Percentiles rank a stretch among this genome's conserved stretches.
Evolutionary conservation across 2,329 filamentous ascomycete species (phyloP).

Genomic region (Gaeumannomyces sp.): DNA sequence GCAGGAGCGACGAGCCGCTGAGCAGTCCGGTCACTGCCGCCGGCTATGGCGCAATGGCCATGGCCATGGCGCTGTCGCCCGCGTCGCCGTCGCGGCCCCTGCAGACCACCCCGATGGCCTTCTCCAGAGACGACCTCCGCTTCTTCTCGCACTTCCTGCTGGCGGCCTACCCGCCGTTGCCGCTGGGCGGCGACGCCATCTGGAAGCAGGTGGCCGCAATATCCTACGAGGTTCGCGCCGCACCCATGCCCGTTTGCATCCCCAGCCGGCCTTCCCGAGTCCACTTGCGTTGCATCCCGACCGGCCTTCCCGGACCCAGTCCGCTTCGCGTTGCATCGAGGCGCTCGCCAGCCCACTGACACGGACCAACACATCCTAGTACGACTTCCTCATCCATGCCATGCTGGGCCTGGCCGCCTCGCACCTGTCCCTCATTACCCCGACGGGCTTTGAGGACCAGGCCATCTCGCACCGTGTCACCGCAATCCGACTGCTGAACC

Average conservation of each 20-base stretch:
- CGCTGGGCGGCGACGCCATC: constrained; percentile 28
- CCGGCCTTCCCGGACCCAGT: too few relatives aligned
- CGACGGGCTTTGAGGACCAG: constrained; percentile 18
- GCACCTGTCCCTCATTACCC: constrained; percentile 26
- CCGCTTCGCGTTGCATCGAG: too few relatives aligned
- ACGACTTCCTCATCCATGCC: constrained; percentile 34
- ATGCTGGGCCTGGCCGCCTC: constrained; percentile 35
- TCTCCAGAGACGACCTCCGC: constrained; percentile 38
- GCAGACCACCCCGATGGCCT: constrained; percentile 20
- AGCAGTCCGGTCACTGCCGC: not conserved
- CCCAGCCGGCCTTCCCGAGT: too few relatives aligned
- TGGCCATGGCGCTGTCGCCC: constrained; percentile 17
- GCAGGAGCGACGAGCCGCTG: constrained; percentile 9
- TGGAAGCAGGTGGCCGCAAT: constrained; percentile 32
- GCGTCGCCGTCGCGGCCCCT: constrained; percentile 14
- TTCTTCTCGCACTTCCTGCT: constrained; percentile 49
- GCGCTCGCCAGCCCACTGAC: not conserved
- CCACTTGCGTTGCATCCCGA: not conserved
- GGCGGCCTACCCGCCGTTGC: constrained; percentile 35
- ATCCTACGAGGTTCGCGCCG: constrained; percentile 27
- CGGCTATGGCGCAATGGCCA: constrained; percentile 4
- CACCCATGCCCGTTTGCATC: not conserved
- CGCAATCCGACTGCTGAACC: constrained; percentile 31
- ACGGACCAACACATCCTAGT: constrained; percentile 19
- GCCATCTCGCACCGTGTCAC: constrained; percentile 31